Base-by-base conservation (phyloP, 495 filamentous ascomycete species). In the Podospora fimiseda region DNA sequence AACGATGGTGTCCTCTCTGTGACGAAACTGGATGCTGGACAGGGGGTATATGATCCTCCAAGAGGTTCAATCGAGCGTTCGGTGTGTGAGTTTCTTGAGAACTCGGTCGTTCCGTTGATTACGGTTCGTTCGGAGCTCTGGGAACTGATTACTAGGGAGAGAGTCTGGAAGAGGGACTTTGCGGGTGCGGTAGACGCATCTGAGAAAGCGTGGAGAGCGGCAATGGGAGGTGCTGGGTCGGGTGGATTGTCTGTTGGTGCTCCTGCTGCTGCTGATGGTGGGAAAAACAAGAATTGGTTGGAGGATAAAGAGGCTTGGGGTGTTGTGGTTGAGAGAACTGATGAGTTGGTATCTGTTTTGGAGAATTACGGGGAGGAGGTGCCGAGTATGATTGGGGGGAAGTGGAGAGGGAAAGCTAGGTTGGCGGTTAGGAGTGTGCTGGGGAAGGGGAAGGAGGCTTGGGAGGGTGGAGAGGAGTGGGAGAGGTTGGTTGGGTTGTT, bases 351-450 rank as follows among this genome's bases (percentile, higher is more conserved):
- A 0, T 80, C 81, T 49, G 71, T 81, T 46, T 81, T 86, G 66
- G 81, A 87, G 70, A 83, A 77, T 57, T 75, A 85, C 50, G 86
- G 86, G 0, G 67, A 56, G 44, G 63, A 56, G 43, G 68, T 65
- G 59, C 72, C 71, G n/a, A n/a, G n/a, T 9, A 74, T 57, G 68
- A 68, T 89, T 23, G 83, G 80, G 33, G 72, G 69, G 43, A 77
- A 73, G 64, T 97, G 93, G 93, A 86, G 81, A 63, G 88, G 88
- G 48, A 97, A 96, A 79, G 86, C 88, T 1, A 75, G 89, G 64
- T 89, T 81, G 64, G 90, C 89, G 6, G 76, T 95, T 2, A 74
- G 89, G 38, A 87, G 86, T 19, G 80, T 96, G 6, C 71, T 90
- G 71, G 87, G 90, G 0, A 87, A 85, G 63, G 92, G 82, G 13